A percentile compares a stretch with the other conserved stretches of the same genome.
Evolutionary conservation across 176 grass and related monocot genomes (phyloP).

Genomic region (Phoenix dactylifera): DNA sequence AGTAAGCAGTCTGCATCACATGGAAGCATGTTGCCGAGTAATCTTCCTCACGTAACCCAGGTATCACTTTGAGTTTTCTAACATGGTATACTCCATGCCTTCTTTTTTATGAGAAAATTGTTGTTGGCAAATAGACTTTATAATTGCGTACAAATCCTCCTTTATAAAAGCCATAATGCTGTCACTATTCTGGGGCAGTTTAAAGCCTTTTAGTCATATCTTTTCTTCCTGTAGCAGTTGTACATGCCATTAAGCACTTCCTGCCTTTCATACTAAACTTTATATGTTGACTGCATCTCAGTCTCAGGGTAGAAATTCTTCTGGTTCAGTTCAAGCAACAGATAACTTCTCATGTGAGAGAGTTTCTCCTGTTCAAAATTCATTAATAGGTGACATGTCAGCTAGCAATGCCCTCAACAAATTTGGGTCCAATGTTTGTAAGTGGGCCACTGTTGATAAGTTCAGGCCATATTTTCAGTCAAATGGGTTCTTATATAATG

Average conservation of each 20-base stretch:
- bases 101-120: too few species aligned
- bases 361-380: constrained; percentile 23
- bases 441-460: constrained; percentile 38
- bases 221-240: too few species aligned
- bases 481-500: too few species aligned
- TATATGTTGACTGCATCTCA: too few species aligned
- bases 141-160: too few species aligned
- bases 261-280: too few species aligned
- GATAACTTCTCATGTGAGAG: constrained; percentile 16
- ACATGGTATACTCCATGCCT: too few species aligned
- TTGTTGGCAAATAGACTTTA: too few species aligned
- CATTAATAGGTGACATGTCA: constrained; percentile 16
- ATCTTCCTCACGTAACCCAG: constrained; percentile 34
- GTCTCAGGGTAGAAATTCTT: not conserved
- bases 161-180: too few species aligned
- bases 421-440: constrained; percentile 5
- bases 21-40: constrained; percentile 17
- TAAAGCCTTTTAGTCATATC: too few species aligned
- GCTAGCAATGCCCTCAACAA: constrained; percentile 25
- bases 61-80: constrained; percentile 12
- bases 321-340: constrained; percentile 17
- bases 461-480: constrained; percentile 21
- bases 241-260: constrained; percentile 1
- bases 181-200: too few species aligned
- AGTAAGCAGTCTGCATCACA: constrained; percentile 40